Base-by-base conservation (phyloP, 2,329 filamentous ascomycete species). In the Botrytis byssoidea region DNA sequence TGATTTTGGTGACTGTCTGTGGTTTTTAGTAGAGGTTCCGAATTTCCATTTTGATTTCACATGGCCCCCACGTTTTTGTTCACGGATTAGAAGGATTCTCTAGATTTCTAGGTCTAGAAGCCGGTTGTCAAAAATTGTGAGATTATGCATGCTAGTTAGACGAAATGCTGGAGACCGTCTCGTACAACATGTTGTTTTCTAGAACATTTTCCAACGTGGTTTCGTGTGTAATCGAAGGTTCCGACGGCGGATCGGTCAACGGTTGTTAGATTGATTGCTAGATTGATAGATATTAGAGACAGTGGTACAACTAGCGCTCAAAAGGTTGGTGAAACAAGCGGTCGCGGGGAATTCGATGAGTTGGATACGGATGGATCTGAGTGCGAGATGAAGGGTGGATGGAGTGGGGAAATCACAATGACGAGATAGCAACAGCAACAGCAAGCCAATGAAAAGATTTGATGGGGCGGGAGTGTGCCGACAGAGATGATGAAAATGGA, bases 151-250 rank as follows among this genome's bases (percentile, higher is more conserved):
- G 35, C 12, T n/a, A 10, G 48, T 29, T 42, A 32, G 46, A 57
- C 65, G 22, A 68, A 22, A 16, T 29, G 61, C 40, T 64, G 29
- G 16, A 22, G 40, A 44, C 18, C 22, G 9, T 44, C 40, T 44
- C 40, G 61, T 64, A 40, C 46, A n/a, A 55, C 48, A 32, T 57
- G 65, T 68, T 42, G 48, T 68, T 68, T 68, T 48, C 51, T 40
- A 37, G 51, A 68, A 68, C 32, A 40, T 22, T 55, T 68, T 68
- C n/a, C 65, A 29, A 25, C 65, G 35, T 68, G 46, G 65, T 35
- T 55, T 18, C 22, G 16, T 55, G 65, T 68, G 65, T 55, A 55
- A 68, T 68, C 46, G 65, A 68, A 68, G 46, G 35, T 68, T 55
- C 46, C 16, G 46, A 55, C 40, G 29, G 65, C 37, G 46, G 46